Evolutionary conservation across 2,329 filamentous ascomycete genomes (phyloP).

Genomic region (Endocalyx cinctus): DNA sequence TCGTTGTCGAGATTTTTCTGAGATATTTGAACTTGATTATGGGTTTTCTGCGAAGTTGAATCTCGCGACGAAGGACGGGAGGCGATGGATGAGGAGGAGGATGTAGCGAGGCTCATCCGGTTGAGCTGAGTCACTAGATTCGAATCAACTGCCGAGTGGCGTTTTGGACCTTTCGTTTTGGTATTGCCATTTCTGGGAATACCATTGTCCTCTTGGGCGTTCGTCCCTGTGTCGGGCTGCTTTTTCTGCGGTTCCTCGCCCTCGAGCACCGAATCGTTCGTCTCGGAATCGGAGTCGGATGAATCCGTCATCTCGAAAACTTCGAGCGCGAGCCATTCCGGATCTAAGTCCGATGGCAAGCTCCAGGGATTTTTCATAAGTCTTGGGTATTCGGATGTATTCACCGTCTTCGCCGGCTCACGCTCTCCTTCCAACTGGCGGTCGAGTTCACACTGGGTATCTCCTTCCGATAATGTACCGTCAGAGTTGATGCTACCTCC

Average conservation of each 20-base stretch:
- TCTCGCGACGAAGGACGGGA: slow-evolving; percentile 17
- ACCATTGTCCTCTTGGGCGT: slow-evolving; percentile 5
- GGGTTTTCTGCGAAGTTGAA: slow-evolving; percentile 6
- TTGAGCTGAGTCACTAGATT: slow-evolving; percentile 27
- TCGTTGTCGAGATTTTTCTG: slow-evolving; percentile 14
- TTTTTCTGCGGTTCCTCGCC: slow-evolving; percentile 13
- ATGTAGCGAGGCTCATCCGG: slow-evolving; percentile 40
- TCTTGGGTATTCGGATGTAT: slow-evolving; percentile 1
- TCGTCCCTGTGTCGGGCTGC: no score
- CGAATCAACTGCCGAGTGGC: slow-evolving; percentile 19
- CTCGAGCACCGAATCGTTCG: slow-evolving; percentile 11
- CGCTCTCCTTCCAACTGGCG: slow-evolving; percentile 39
- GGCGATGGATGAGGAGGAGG: no score
- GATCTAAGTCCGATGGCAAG: slow-evolving; percentile 71
- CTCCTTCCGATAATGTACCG: slow-evolving; percentile 19
- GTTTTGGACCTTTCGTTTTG: no score
- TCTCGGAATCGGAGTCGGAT: slow-evolving; percentile 40
- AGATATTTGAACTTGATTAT: slow-evolving; percentile 4
- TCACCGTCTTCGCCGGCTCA: slow-evolving; percentile 8
- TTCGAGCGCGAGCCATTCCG: slow-evolving; percentile 88
- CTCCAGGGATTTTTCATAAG: slow-evolving; percentile 38
- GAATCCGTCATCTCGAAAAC: slow-evolving; percentile 74
- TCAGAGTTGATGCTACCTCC: slow-evolving; percentile 13
- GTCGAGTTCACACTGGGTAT: slow-evolving; percentile 42
- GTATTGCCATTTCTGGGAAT: no score